Base-by-base conservation (phyloP, 805 yeast genomes). In the Nakazawaea ernobii region DNA sequence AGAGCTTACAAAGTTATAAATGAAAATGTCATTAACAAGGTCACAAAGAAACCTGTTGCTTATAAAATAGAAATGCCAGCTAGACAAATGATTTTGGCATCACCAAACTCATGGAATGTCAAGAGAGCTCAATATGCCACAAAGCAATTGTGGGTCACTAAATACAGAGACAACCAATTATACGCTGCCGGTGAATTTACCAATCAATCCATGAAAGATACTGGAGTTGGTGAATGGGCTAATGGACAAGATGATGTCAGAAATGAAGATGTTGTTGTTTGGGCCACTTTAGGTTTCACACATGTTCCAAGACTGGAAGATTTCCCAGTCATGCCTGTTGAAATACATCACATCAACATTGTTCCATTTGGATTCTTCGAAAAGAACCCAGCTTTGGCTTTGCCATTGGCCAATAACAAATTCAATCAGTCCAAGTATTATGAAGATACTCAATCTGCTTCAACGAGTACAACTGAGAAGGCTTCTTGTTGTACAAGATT, bases 291-390 rank as follows among this genome's bases (percentile, higher is more conserved):
- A 61, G 90, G 88, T 30, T 76, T 86, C 70, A 86, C 92, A 8
- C 95, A 86, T 61, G 79, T 86, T 57, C 94, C 94, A 57, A 76
- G 87, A 59, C 80, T 84, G 36, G 95, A 86, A 68, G 92, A 86
- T 65, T 86, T 86, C 84, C 95, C 95, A 45, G 91, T 86, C 47
- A 86, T 86, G 95, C 91, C 94, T 33, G 86, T 83, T 48, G 95
- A 86, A 67, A 81, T 80, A 53, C 81, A 84, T 69, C 79, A 74
- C 58, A 80, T 85, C 55, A 73, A 77, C 50, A 73, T 86, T 49
- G 73, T 75, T 39, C 95, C 95, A 45, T 71, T 77, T 57, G 85
- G 86, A 46, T 86, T 86, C 78, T 86, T 85, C 61, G 81, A 80
- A 57, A 79, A 70, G 60, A 86, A 86, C 66, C 95, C 95, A 35